Base-by-base conservation (phyloP, 306 rosid species). In the Biancaea sappan region DNA sequence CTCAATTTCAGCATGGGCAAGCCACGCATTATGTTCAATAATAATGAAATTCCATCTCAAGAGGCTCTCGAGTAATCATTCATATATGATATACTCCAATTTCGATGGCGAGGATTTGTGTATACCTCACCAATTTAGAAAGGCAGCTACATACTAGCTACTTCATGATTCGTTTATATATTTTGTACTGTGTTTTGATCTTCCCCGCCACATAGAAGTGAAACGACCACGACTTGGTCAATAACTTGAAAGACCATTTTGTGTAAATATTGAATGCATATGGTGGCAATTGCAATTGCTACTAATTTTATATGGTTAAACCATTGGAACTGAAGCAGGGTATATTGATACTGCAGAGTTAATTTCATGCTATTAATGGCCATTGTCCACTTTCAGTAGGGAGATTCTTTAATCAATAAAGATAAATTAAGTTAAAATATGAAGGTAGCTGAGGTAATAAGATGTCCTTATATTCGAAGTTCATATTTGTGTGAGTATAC, bases 1-100 rank as follows among this genome's bases (percentile, higher is more conserved):
- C 93, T 92, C 75, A 94, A 94, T 83, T 94, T 94, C 93, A 91
- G 97, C 90, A 94, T 94, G 99, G 99, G 99, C 5, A 94, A 94
- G 86, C 99, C 99, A 66, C 82, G 97, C 29, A 78, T 91, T 78
- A 70, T 85, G 76, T 79, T 91, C 83, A 91, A 89, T 77, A 91
- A 87, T 75, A 84, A 81, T 80, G 88, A 91, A 32, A 74, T 81
- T 41, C 85, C 66, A 44, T 78, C 89, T 57, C 84, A 81, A 69
- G 86, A 85, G 66, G 73, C 59, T 41, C 83, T 75, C 32, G 82
- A 75, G 56, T 66, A 81, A 71, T 81, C 58, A 40, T 35, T 54
- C 72, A 44, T 46, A 14, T n/a, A n/a, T n/a, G n/a, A 48, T 25
- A 53, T 65, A 40, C 28, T 66, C 15, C 72, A 80, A 56, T 61